phyloP scores from a whole-genome alignment of 805 yeast species.

The Starmerella etchellsii region DNA sequence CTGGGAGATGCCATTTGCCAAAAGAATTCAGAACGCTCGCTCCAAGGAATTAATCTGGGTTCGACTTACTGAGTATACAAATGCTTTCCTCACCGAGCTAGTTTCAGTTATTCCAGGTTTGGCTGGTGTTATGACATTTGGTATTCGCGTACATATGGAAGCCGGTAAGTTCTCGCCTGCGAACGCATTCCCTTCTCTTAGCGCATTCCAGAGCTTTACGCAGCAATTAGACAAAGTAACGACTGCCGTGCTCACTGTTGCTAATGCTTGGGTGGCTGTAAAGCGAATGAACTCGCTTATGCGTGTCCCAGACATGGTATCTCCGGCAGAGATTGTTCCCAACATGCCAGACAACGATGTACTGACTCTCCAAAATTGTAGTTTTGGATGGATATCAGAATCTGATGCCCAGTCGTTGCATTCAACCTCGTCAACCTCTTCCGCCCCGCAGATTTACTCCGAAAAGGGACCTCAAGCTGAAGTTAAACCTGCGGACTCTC shows the following conservation, averaged over 20 bases:
- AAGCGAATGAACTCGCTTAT: slow-evolving; percentile 13
- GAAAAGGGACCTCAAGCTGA: too few species aligned
- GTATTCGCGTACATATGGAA: slow-evolving; percentile 3
- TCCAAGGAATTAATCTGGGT: slow-evolving; percentile 25
- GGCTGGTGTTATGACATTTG: slow-evolving; percentile 11
- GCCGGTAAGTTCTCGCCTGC: neutral
- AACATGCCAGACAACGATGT: neutral
- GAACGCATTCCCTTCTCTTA: slow-evolving; percentile 10
- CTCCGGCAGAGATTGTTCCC: neutral
- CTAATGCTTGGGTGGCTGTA: slow-evolving; percentile 28
- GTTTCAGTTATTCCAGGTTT: slow-evolving; percentile 2
- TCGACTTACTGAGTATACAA: slow-evolving; percentile 1
- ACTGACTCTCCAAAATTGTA: neutral
- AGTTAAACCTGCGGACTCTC: too few species aligned
- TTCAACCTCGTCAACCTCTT: too few species aligned
- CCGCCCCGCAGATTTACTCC: too few species aligned
- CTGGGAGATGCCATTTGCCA: slow-evolving; percentile 72
- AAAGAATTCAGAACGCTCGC: slow-evolving; percentile 29
- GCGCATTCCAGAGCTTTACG: slow-evolving; percentile 5
- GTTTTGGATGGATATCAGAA: slow-evolving; percentile 2
- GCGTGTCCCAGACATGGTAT: neutral
- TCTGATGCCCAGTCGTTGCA: too few species aligned
- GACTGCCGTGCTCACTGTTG: too few species aligned
- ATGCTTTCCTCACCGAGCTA: neutral
- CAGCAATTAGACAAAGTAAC: too few species aligned